Evolutionary conservation across 495 filamentous ascomycete genomes (phyloP).

Genomic region (Penicillium tannophilum): DNA sequence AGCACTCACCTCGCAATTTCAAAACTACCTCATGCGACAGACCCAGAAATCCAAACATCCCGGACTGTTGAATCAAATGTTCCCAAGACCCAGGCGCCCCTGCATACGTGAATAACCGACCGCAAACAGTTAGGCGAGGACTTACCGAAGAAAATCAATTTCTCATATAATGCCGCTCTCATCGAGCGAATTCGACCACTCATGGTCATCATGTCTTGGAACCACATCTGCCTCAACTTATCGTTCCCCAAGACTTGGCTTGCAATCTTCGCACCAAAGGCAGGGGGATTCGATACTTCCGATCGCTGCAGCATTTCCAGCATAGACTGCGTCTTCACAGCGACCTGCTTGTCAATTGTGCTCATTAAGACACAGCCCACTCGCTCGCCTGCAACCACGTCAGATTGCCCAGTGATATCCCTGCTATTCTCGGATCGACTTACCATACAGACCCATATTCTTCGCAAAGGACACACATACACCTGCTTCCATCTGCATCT

Average conservation of each 20-base stretch:
- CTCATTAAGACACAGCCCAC: slow-evolving; percentile 27
- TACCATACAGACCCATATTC: slow-evolving; percentile 53
- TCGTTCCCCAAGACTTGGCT: slow-evolving; percentile 31
- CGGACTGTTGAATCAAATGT: slow-evolving; percentile 38
- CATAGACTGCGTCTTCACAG: slow-evolving; percentile 28
- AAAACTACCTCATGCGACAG: slow-evolving; percentile 28
- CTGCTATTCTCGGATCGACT: neutral
- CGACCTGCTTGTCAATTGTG: slow-evolving; percentile 15
- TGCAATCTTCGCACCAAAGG: slow-evolving; percentile 43
- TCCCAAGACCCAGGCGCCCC: slow-evolving; percentile 40
- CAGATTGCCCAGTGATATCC: neutral
- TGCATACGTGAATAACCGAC: slow-evolving; percentile 5
- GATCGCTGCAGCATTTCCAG: slow-evolving; percentile 41
- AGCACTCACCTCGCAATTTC: slow-evolving; percentile 31
- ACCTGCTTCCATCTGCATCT: slow-evolving; percentile 29
- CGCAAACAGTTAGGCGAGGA: neutral
- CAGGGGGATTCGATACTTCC: slow-evolving; percentile 43
- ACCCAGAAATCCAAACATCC: slow-evolving; percentile 48
- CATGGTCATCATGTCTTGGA: slow-evolving; percentile 43
- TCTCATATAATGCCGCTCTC: slow-evolving; percentile 32
- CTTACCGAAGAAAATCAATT: slow-evolving; percentile 24
- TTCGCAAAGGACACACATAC: slow-evolving; percentile 48
- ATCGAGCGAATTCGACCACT: slow-evolving; percentile 38
- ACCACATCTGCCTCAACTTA: slow-evolving; percentile 36
- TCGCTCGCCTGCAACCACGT: slow-evolving; percentile 28